Evolutionary conservation across 2,329 filamentous ascomycete genomes (phyloP), one percentile per base, ranked within the genome.

Genomic region (Fusarium sulawesiense): DNA sequence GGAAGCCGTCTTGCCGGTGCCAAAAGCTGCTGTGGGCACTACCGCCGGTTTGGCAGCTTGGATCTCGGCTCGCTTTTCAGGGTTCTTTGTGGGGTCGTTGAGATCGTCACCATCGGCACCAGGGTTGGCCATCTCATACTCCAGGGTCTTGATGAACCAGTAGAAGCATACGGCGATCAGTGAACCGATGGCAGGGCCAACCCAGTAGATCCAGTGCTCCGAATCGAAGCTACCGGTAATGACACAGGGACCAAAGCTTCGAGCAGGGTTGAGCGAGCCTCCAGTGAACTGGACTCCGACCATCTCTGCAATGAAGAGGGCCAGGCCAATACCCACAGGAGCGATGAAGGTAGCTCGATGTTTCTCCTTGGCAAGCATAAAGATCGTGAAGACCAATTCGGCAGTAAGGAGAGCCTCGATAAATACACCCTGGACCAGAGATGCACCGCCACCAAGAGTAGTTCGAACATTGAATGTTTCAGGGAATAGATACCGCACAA

Each of bases 321-420:
- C 79, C 60, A 85, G 73, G 4, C 82, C 83, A 46, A 86, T 85
- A 7, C 83, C 83, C 2, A 85, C 76, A 0, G 83, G 84, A 16
- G 83, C 84, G 18, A 85, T 78, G 56, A 84, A 84, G 1, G 83
- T 85, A 1, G 78, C 83, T 7, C 78, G 76, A 57, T 85, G 83
- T 71, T 85, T 84, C 74, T 85, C 83, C 27, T 83, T 83, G 23
- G 84, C 83, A n/a, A 85, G 78, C 83, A 85, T 85, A 65, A 85
- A 83, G 56, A 85, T 83, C 13, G 83, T 82, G 59, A 85, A 84
- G 16, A 84, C 78, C 27, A 86, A 68, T 66, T 85, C 81, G 13
- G 82, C 80, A 4, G 84, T 85, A 18, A 85, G 75, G 30, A 86
- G 77, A 68, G 83, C 83, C 66, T 86, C 84, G 41, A 86, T 83